Evolutionary conservation across 2,329 filamentous ascomycete species (phyloP).

Genomic region (Colletotrichum sp.): DNA sequence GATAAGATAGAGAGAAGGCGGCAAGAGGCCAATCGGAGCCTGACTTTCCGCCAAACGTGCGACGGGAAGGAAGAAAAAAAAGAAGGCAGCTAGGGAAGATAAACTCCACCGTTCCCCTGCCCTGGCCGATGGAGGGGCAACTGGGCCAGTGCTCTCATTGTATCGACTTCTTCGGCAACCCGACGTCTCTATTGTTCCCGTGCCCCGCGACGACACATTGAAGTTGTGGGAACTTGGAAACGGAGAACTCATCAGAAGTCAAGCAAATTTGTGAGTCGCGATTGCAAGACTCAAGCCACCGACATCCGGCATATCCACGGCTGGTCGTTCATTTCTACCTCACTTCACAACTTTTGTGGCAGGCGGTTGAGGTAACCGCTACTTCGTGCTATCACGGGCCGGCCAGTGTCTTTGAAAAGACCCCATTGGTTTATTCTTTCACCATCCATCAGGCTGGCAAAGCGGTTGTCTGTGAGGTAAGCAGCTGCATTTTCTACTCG

Average conservation of each 20-base stretch:
- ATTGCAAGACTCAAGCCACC: not conserved
- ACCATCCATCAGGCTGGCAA: not conserved
- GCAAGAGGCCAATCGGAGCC: conserved; percentile 4
- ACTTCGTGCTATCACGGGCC: conserved; percentile 1
- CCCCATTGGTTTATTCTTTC: conserved; percentile 7
- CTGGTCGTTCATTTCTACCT: not conserved
- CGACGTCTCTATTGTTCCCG: not conserved
- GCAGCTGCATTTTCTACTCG: not conserved
- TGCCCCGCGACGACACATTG: conserved; percentile 9
- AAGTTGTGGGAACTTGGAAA: not conserved
- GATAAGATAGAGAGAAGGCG: not conserved
- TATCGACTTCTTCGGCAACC: not conserved
- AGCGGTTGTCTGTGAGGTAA: not conserved
- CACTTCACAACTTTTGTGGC: not conserved
- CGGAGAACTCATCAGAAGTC: not conserved
- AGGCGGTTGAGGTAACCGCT: conserved; percentile 1
- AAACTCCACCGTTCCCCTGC: conserved; percentile 13
- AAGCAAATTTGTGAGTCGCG: not conserved
- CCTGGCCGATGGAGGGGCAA: conserved; percentile 17
- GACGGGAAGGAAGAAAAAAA: not conserved
- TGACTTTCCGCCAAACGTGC: not conserved
- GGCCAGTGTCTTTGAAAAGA: not conserved
- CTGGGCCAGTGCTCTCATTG: not conserved
- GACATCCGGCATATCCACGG: not conserved
- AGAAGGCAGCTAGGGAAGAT: conserved; percentile 1